Base-by-base conservation (phyloP, 2,329 filamentous ascomycete genomes). In the Verticillium tricorpus region DNA sequence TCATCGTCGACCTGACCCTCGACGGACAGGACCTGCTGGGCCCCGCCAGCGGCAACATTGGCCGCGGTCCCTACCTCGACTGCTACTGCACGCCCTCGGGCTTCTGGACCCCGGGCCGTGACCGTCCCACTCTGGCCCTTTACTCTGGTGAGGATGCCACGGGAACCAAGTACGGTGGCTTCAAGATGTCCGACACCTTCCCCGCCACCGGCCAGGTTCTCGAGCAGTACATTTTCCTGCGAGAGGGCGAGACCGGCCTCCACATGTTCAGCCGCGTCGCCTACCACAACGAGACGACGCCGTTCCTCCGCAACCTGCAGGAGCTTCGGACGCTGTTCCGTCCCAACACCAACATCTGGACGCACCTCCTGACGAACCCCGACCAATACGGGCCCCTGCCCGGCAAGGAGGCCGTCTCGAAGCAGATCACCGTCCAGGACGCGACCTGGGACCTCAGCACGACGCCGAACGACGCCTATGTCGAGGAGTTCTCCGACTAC, bases 151-250 rank as follows among this genome's bases (percentile, higher is more conserved):
- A 72, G 9, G 83, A 87, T 70, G 75, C 75, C 1, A 77, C 76
- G 0, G 78, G 78, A 2, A 79, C 77, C 0, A 66, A 75, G 9
- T 87, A 85, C 67, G 84, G 78, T 6, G 83, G 84, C 1, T 78
- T 86, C 37, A 76, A 82, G 57, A 80, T 87, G 77, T 82, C 79
- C 62, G 82, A 87, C 64, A 80, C 77, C 0, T 86, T 87, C 66
- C 75, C 78, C 1, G 74, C 78, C 0, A 86, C 84, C 0, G 83
- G 83, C 5, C 83, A 87, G 67, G 65, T 80, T 11, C 75, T 88
- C 34, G 80, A 87, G 67, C 84, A 87, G 67, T 87, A 86, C 71
- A 87, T 83, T 83, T 87, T 87, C 66, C 71, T 87, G 5, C 76
- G 82, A n/a, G 83, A 86, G 54, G 80, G 80, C 7, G 85, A 88